Conservation (phyloP, 1,139 yeast species). For the Pichia sp. region DNA sequence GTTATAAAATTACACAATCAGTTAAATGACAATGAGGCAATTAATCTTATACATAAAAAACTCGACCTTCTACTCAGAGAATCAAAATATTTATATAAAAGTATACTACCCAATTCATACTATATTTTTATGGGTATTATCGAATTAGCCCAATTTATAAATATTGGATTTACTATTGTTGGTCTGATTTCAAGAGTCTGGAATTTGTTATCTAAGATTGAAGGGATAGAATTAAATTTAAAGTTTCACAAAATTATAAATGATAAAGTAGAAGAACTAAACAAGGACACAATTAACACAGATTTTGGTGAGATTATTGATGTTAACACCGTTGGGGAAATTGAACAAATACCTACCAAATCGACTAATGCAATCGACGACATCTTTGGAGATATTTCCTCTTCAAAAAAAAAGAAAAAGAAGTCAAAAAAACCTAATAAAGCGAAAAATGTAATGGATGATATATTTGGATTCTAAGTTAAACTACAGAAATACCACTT, state of each 20-base stretch:
- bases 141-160: slow-evolving; percentile 71
- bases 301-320: slow-evolving; percentile 22
- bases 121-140: slow-evolving; percentile 61
- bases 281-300: not conserved
- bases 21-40: slow-evolving; percentile 12
- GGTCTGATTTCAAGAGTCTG: slow-evolving; percentile 50
- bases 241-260: slow-evolving; percentile 14
- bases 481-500: not conserved
- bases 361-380: slow-evolving; percentile 4
- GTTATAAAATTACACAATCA: not conserved
- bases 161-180: slow-evolving; percentile 63
- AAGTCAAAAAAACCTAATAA: slow-evolving; percentile 25
- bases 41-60: slow-evolving; percentile 17
- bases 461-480: slow-evolving; percentile 45
- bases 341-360: not conserved
- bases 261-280: not conserved
- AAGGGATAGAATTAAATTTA: slow-evolving; percentile 11
- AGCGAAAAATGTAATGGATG: slow-evolving; percentile 48
- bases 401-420: not conserved
- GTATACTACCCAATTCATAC: slow-evolving; percentile 45
- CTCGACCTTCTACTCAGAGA: slow-evolving; percentile 15
- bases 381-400: slow-evolving; percentile 2
- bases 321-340: slow-evolving; percentile 12
- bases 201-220: slow-evolving; percentile 28
- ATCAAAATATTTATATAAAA: slow-evolving; percentile 35